Conservation (phyloP, 306 rosid genomes). For the Trifolium fragiferum region DNA sequence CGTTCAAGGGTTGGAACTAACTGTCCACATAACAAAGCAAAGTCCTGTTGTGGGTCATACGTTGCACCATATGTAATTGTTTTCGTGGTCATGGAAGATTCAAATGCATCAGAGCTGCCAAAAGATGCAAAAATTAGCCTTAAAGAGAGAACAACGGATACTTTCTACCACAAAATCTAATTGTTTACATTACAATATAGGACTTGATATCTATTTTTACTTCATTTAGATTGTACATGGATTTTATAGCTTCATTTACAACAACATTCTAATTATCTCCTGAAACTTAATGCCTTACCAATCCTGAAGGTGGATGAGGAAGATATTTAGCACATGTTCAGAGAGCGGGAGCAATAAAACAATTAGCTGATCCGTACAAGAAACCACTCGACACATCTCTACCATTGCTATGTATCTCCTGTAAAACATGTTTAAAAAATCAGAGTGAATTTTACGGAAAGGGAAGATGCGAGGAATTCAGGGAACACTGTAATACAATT, state of each 20-base stretch:
- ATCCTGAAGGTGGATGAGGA: constrained; percentile 83
- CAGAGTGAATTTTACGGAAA: constrained; percentile 16
- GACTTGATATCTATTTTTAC: no score
- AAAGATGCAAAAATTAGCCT: constrained; percentile 37
- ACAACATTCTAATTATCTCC: constrained; percentile 8
- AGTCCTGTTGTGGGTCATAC: constrained; percentile 58
- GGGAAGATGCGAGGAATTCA: constrained; percentile 13
- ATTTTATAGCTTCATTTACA: constrained; percentile 15
- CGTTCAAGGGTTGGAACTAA: constrained; percentile 78
- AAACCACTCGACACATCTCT: constrained; percentile 92
- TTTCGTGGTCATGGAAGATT: constrained; percentile 49
- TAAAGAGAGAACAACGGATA: background rate
- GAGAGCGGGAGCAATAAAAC: constrained; percentile 72
- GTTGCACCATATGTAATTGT: constrained; percentile 59
- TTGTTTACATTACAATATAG: constrained; percentile 19
- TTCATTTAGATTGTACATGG: background rate
- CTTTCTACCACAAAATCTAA: background rate
- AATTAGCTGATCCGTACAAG: constrained; percentile 72
- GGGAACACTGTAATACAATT: background rate
- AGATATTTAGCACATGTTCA: constrained; percentile 75
- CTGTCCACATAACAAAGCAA: constrained; percentile 60
- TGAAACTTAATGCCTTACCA: constrained; percentile 55
- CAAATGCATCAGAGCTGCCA: constrained; percentile 58
- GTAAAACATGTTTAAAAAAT: constrained; percentile 46
- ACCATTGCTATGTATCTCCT: constrained; percentile 94